Conservation (phyloP, 2,329 filamentous ascomycete species). For the Akanthomyces muscarius region DNA sequence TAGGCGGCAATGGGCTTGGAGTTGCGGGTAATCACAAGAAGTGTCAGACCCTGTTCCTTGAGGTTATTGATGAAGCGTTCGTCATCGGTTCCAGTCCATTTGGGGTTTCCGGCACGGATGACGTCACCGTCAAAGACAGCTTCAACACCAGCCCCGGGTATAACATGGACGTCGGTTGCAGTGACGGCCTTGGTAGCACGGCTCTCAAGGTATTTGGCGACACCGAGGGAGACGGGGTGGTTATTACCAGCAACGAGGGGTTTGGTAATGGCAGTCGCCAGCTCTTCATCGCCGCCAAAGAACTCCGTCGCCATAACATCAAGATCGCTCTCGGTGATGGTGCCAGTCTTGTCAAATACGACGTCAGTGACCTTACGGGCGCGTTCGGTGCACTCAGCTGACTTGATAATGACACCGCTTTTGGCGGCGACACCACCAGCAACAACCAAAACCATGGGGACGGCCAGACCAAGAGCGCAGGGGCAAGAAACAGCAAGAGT, state of each 20-base stretch:
- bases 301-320: conserved; percentile 25
- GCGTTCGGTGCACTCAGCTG: conserved; percentile 49
- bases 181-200: conserved; percentile 17
- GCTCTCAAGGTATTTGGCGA: conserved; percentile 38
- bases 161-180: conserved; percentile 29
- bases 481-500: conserved; percentile 60
- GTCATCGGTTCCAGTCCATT: conserved; percentile 35
- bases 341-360: conserved; percentile 64
- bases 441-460: conserved; percentile 63
- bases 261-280: conserved; percentile 26
- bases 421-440: conserved; percentile 55
- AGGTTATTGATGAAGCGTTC: conserved; percentile 22
- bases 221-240: conserved; percentile 48
- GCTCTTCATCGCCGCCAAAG: conserved; percentile 22
- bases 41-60: conserved; percentile 24
- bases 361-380: conserved; percentile 50
- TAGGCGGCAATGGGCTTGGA: conserved; percentile 41
- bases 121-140: conserved; percentile 28
- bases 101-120: conserved; percentile 43
- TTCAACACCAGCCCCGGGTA: conserved; percentile 39
- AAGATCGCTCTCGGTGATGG: conserved; percentile 48
- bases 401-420: conserved; percentile 56
- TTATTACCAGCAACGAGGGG: conserved; percentile 36
- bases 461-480: conserved; percentile 60
- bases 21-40: conserved; percentile 27